Conservation (phyloP, 2,329 filamentous ascomycete genomes). For the Fusarium sp. region DNA sequence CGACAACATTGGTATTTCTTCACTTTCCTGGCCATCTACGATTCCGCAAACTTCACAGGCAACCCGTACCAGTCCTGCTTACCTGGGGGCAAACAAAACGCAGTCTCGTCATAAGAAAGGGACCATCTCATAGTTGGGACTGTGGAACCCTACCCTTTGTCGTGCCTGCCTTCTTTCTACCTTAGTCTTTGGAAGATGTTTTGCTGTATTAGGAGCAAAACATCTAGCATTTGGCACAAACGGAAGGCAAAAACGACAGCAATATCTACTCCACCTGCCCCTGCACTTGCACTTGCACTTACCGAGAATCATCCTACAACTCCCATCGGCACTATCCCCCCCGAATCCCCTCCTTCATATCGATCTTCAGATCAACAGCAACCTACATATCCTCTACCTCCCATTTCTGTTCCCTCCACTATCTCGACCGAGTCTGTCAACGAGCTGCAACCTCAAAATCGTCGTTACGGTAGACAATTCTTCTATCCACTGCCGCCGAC, state of each 20-base stretch:
- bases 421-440: neutral
- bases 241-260: constrained; percentile 27
- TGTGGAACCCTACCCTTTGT: neutral
- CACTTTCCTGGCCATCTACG: neutral
- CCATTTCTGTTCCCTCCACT: constrained; percentile 14
- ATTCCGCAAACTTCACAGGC: neutral
- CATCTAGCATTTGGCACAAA: constrained; percentile 44
- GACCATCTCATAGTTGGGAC: neutral
- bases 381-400: neutral
- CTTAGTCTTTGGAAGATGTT: constrained; percentile 42
- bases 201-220: constrained; percentile 44
- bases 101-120: neutral
- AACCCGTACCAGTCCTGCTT: neutral
- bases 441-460: neutral
- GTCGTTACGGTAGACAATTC: neutral
- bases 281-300: neutral
- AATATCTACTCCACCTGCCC: constrained; percentile 6
- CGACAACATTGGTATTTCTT: neutral
- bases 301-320: neutral
- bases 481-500: constrained; percentile 6
- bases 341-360: neutral
- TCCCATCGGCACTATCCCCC: neutral
- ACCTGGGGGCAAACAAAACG: neutral
- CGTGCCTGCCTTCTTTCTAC: neutral
- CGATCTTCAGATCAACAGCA: too few relatives aligned